Base-by-base conservation (phyloP, 129 eudicot genomes). In the Pseudognaphalium luteoalbum region DNA sequence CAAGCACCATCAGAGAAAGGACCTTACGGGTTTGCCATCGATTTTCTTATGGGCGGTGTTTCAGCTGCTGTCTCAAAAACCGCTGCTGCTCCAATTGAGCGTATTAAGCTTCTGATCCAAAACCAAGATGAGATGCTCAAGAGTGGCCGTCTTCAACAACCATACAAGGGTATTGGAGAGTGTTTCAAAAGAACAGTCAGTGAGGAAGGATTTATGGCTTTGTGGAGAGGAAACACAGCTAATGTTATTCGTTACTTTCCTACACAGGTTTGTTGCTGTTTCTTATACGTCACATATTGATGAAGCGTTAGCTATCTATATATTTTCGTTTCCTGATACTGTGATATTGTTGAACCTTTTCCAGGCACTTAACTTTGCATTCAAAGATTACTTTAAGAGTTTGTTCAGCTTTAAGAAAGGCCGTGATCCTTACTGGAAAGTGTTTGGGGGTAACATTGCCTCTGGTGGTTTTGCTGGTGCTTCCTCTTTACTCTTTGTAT, bases 91-190 rank as follows among this genome's bases (percentile, higher is more conserved):
- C 62, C 62, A 7, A 57, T 57, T 5, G 62, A 57, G 62, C 62
- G 62, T 57, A 21, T 57, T 21, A 57, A 57, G 28, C 62, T 57
- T 19, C 19, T 57, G 62, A 57, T 57, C 62, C 62, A 57, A 20
- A 57, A 57, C 62, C 62, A 57, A 57, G 62, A 57, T 57, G 62
- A 57, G 62, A 57, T 57, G 62, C 62, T 57, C 62, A 57, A 57
- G 28, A 21, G 28, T 19, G 62, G 62, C 4, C 62, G 62, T 57
- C 62, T 57, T 57, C 28, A 19, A n/a, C 12, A 57, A 19, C 62
- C 62, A 57, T 57, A 57, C 62, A 57, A 57, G 62, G 62, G 62
- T 20, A 57, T 57, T 57, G 62, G 28, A 1, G 28, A 57, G 12
- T 57, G 62, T 57, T 57, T 57, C 21, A 6, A 19, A n/a, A 57